These are phyloP conservation scores for Gautieria morchelliformis DNA, from an alignment of 768 basidiomycete species.

Conservation along the genomic window DNA sequence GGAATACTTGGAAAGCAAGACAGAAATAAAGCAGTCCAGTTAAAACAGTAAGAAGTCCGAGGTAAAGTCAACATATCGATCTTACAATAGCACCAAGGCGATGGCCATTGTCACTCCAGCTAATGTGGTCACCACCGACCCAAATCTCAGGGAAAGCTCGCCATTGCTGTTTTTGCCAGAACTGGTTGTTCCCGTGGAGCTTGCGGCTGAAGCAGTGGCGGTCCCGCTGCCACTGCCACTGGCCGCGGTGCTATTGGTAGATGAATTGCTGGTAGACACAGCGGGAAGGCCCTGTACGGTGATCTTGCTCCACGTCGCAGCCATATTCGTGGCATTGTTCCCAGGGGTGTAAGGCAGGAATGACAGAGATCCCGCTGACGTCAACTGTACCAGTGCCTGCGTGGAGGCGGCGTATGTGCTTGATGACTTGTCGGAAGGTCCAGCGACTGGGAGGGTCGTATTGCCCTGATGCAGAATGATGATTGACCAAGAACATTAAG, in stretches of 20 bases:
- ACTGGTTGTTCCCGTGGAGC: background rate
- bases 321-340: slow-evolving; percentile 32
- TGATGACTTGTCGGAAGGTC: slow-evolving; percentile 52
- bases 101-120: background rate
- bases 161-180: background rate
- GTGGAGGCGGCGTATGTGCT: slow-evolving; percentile 52
- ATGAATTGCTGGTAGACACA: background rate
- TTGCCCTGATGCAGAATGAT: slow-evolving; percentile 35
- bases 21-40: background rate
- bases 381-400: slow-evolving; percentile 56
- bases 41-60: background rate
- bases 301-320: slow-evolving; percentile 36
- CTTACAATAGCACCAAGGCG: background rate
- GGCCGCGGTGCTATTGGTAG: background rate
- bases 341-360: slow-evolving; percentile 49
- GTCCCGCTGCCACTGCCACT: background rate
- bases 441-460: slow-evolving; percentile 50
- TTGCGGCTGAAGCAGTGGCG: background rate
- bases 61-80: background rate
- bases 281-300: slow-evolving; percentile 2
- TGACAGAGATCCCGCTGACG: slow-evolving; percentile 46
- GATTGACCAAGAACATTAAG: background rate
- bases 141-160: background rate
- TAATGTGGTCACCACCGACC: background rate
- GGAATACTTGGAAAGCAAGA: background rate